Base-by-base conservation (phyloP, 2,329 filamentous ascomycete species). In the Penicillium sp. region DNA sequence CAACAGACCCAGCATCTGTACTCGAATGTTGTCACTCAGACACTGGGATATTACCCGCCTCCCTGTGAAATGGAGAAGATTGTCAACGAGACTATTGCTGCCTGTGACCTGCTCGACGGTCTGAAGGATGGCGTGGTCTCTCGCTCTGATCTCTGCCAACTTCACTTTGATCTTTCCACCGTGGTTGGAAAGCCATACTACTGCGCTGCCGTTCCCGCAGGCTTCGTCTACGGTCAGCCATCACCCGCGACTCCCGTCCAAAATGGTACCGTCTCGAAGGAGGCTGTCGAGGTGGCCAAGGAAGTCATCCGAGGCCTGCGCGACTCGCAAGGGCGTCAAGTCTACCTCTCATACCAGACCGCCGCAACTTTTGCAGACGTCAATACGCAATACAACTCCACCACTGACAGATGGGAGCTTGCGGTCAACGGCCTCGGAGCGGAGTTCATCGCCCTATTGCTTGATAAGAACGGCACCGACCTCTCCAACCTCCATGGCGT, bases 101-200 rank as follows among this genome's bases (percentile, higher is more conserved):
- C 78, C 28, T 87, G 84, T 58, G 84, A 86, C 62, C 70, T 77
- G 5, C 71, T 86, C 6, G 84, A 86, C 59, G 84, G 84, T 1
- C 74, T 75, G 53, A 75, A 73, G 0, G 84, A 86, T 55, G 83
- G 83, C 1, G 81, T 86, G 3, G 76, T 86, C 19, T 72, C 78
- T 6, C 76, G 81, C 4, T 78, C 78, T 1, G 80, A 82, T 59
- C 72, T 83, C 1, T 82, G 80, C 73, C 74, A 73, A 49, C 57
- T 79, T 4, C 67, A 78, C 22, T 80, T 79, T 66, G 76, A 84
- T 62, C 64, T 80, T 26, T 79, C 71, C 55, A 69, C 73, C 13
- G 78, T 75, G 19, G 70, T 84, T 52, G 83, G 82, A 4, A 60
- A 73, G 49, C 58, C 79, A 1, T 85, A 77, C 68, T 79, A 64